These are phyloP conservation scores for Floccularia luteovirens DNA, from an alignment of 768 basidiomycete genomes.

Conservation along the genomic window DNA sequence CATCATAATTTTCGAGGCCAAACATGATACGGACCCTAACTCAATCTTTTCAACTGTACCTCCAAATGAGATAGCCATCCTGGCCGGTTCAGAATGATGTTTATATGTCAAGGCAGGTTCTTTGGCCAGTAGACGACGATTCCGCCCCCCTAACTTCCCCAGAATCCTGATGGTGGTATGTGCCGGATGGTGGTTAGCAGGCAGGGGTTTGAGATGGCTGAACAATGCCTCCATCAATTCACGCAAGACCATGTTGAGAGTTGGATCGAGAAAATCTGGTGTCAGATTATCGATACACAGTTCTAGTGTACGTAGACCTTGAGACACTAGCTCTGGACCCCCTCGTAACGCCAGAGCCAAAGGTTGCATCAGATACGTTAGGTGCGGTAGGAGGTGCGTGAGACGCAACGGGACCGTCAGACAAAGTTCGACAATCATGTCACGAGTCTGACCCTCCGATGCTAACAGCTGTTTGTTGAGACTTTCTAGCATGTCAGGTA, in stretches of 20 bases:
- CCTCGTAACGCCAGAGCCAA: constrained; percentile 87
- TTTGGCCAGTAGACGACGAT: constrained; percentile 77
- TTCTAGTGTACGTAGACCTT: constrained; percentile 93
- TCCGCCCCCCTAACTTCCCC: constrained; percentile 93
- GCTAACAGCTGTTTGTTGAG: constrained; percentile 85
- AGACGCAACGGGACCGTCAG: constrained; percentile 93
- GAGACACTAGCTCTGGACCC: constrained; percentile 83
- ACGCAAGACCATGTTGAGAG: constrained; percentile 83
- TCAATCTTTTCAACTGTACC: constrained; percentile 59
- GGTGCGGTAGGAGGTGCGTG: constrained; percentile 91
- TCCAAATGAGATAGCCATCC: constrained; percentile 65
- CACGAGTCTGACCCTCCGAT: constrained; percentile 74
- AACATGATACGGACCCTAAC: constrained; percentile 52
- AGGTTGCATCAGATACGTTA: constrained; percentile 94
- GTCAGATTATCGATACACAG: constrained; percentile 99
- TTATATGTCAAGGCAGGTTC: constrained; percentile 72
- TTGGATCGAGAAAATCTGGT: constrained; percentile 96
- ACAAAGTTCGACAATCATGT: constrained; percentile 95
- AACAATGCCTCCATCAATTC: constrained; percentile 95
- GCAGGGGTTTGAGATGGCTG: constrained; percentile 83
- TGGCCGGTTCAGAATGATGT: constrained; percentile 63
- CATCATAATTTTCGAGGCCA: constrained; percentile 58
- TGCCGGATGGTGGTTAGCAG: constrained; percentile 82
- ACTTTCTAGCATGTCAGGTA: constrained; percentile 96
- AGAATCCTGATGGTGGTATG: constrained; percentile 95